phyloP scores from a whole-genome alignment of 345 rosid genomes.

The Corchorus capsularis region DNA sequence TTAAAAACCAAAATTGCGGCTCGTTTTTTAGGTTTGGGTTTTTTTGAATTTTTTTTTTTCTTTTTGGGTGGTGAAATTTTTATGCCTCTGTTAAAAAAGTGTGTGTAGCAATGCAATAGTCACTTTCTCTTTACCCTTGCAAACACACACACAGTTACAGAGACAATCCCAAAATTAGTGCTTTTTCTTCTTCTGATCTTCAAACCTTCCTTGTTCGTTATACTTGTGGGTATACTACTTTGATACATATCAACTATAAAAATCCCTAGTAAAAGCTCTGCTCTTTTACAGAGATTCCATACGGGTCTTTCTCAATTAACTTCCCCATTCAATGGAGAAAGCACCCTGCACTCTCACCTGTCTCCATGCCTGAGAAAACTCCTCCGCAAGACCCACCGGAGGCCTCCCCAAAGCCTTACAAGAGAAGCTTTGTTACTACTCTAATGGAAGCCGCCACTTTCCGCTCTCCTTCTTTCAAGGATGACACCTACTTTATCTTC shows the following conservation, averaged over 20 bases:
- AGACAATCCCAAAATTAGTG: slow-evolving; percentile 1
- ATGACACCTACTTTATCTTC: slow-evolving; percentile 78
- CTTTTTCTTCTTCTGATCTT: neutral
- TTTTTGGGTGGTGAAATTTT: neutral
- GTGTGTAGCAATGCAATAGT: neutral
- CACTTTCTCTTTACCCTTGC: slow-evolving; percentile 6
- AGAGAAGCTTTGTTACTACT: slow-evolving; percentile 75
- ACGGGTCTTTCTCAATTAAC: slow-evolving; percentile 22
- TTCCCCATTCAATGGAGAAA: slow-evolving; percentile 37
- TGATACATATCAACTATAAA: neutral
- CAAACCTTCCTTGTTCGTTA: slow-evolving; percentile 3
- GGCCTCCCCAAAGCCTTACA: slow-evolving; percentile 46
- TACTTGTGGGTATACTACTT: neutral
- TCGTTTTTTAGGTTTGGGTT: neutral
- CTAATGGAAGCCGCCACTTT: slow-evolving; percentile 72
- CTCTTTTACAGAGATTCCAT: slow-evolving; percentile 18
- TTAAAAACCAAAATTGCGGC: slow-evolving; percentile 28
- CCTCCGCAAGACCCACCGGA: slow-evolving; percentile 29
- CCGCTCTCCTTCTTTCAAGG: slow-evolving; percentile 70
- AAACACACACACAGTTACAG: neutral
- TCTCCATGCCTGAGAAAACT: slow-evolving; percentile 39
- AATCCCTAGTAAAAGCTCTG: neutral
- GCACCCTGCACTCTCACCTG: slow-evolving; percentile 54
- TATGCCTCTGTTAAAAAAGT: neutral
- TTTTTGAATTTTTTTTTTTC: neutral